Percentiles rank a stretch among this genome's conserved stretches.
Evolutionary conservation across 2,329 filamentous ascomycete genomes (phyloP).

Genomic region (Parastagonospora nodorum): DNA sequence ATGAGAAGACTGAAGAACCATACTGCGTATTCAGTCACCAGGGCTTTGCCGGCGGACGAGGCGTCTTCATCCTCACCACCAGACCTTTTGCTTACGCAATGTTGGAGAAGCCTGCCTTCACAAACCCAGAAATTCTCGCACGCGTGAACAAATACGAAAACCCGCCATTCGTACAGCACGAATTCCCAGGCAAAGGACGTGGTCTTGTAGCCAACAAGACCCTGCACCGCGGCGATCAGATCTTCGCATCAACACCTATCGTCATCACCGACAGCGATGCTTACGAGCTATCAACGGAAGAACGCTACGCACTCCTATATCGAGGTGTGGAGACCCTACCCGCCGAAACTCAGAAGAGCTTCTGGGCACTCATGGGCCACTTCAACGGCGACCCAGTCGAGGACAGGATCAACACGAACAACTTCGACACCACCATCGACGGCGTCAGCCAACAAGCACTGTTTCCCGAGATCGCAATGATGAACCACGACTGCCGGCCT

Average conservation of each 20-base stretch:
- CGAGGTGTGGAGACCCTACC: conserved; percentile 36
- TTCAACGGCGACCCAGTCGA: conserved; percentile 38
- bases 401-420: conserved; percentile 44
- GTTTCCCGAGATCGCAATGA: conserved; percentile 43
- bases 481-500: conserved; percentile 45
- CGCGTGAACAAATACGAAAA: conserved; percentile 30
- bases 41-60: conserved; percentile 36
- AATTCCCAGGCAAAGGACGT: conserved; percentile 40
- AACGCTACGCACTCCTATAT: conserved; percentile 34
- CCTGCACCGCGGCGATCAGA: conserved; percentile 39
- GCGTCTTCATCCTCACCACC: conserved; percentile 39
- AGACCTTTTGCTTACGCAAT: conserved; percentile 31
- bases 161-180: conserved; percentile 34
- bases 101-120: conserved; percentile 37
- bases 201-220: conserved; percentile 43
- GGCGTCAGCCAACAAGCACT: conserved; percentile 30
- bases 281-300: conserved; percentile 26
- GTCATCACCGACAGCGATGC: conserved; percentile 34
- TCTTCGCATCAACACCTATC: conserved; percentile 41
- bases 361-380: conserved; percentile 40
- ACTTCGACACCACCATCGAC: conserved; percentile 37
- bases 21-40: conserved; percentile 40
- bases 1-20: conserved; percentile 27
- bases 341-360: conserved; percentile 15
- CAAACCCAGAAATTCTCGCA: conserved; percentile 18